A percentile compares a stretch with the other conserved stretches of the same genome.
These are phyloP conservation scores for Argentina anserina DNA, from an alignment of 306 rosid genomes.

Conservation along the genomic window DNA sequence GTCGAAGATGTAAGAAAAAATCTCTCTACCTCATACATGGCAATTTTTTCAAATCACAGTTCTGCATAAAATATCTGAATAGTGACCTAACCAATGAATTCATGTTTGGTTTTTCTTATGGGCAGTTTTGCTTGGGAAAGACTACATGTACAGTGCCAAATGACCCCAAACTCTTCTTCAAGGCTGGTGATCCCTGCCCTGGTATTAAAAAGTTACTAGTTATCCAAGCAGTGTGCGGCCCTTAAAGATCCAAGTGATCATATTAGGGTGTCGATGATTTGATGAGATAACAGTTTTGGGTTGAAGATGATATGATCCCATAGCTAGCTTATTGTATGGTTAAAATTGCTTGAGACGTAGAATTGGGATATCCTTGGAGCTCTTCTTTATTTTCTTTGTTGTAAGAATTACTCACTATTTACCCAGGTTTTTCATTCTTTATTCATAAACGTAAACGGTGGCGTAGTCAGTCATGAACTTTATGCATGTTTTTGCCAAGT, in stretches of 20 bases:
- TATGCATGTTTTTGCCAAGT: background rate
- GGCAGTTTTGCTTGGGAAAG: conserved; percentile 62
- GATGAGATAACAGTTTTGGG: background rate
- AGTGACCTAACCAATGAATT: background rate
- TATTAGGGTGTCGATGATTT: background rate
- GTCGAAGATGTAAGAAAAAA: conserved; percentile 42
- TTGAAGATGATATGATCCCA: conserved; percentile 7
- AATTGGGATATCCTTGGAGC: background rate
- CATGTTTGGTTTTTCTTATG: conserved; percentile 8
- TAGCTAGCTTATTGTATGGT: conserved; percentile 1
- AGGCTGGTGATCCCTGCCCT: conserved; percentile 43
- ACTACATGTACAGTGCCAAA: conserved; percentile 39
- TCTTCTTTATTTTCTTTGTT: background rate
- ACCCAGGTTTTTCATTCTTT: background rate
- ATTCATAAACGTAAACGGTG: background rate
- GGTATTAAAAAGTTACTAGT: conserved; percentile 42
- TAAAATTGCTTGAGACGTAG: background rate
- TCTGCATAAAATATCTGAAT: background rate
- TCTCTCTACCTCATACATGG: background rate
- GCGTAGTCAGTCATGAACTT: background rate
- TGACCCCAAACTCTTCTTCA: conserved; percentile 26
- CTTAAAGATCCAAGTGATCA: background rate
- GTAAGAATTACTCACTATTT: background rate
- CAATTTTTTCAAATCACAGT: background rate
- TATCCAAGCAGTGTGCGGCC: conserved; percentile 51